Base-by-base conservation (phyloP, 1,284 basidiomycete species). In the Apiotrichum laibachii region DNA sequence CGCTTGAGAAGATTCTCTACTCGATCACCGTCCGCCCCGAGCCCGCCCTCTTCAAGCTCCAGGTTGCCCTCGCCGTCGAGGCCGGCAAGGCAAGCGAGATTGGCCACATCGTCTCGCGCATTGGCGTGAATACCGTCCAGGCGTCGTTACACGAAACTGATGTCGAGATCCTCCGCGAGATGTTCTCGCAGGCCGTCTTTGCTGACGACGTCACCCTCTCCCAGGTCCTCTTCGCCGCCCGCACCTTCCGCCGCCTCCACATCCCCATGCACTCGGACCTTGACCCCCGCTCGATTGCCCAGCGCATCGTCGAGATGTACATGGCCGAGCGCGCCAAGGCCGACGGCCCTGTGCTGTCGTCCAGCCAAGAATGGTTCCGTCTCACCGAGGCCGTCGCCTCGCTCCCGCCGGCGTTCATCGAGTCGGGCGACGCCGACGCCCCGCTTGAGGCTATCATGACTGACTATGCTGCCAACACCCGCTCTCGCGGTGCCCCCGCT, bases 361-460 rank as follows among this genome's bases (percentile, higher is more conserved):
- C 26, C 33, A 48, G 18, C 2, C 49, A 56, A 52, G 48, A 49
- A 7, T 61, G 56, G 58, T 64, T 57, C 63, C 62, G 62, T 15
- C 60, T 67, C 19, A 15, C 61, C 48, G 60, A 62, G 45, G 34
- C 50, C 11, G 50, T 62, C 16, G 40, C 46, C 39, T 33, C 47
- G 18, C 31, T 62, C 6, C 60, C 60, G 4, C 13, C 35, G 8
- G 21, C 44, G 8, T 39, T 50, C 37, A 39, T 67, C 22, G 53
- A 63, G 35, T 58, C 63, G 8, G 69, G 67, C 16, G 67, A 68
- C 5, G 60, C 53, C 48, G 69, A 70, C 57, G 51, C 57, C 2
- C 64, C 61, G 1, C 76, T 87, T 44, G 86, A 88, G 67, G 73
- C 80, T 55, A 62, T 88, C 1, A 84, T 82, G 55, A 69, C 71